Percentiles rank a stretch among this genome's conserved stretches.
phyloP scores from a whole-genome alignment of 2,329 filamentous ascomycete genomes.

The Scopulariopsis brevicaulis region DNA sequence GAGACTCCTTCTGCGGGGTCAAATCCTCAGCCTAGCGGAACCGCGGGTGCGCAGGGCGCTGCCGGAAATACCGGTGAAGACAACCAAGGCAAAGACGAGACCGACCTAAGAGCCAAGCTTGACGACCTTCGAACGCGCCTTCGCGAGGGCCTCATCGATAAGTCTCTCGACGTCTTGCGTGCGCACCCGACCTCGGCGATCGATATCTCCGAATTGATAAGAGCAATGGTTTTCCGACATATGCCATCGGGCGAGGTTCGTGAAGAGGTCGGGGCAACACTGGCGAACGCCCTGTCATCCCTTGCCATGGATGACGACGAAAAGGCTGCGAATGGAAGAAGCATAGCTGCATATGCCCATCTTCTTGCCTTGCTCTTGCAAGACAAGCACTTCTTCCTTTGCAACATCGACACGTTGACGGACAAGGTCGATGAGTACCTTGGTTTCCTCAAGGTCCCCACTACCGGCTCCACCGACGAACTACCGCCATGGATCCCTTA shows the following conservation, averaged over 20 bases:
- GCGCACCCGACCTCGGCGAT: slow-evolving; percentile 82
- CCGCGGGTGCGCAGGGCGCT: slow-evolving; percentile 13
- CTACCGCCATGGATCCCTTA: slow-evolving; percentile 89
- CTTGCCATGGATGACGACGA: slow-evolving; percentile 49
- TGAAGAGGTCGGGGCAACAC: slow-evolving; percentile 68
- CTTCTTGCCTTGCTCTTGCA: slow-evolving; percentile 81
- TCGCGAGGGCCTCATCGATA: slow-evolving; percentile 70
- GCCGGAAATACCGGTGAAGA: background rate
- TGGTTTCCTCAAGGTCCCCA: slow-evolving; percentile 62
- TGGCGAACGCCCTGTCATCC: slow-evolving; percentile 74
- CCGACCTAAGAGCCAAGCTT: slow-evolving; percentile 57
- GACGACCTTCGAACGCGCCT: slow-evolving; percentile 65
- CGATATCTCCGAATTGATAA: slow-evolving; percentile 80
- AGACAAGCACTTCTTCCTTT: slow-evolving; percentile 68
- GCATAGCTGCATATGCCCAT: slow-evolving; percentile 82
- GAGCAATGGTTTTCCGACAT: slow-evolving; percentile 54
- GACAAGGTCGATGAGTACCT: slow-evolving; percentile 68
- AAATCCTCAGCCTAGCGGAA: slow-evolving; percentile 12
- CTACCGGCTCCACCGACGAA: slow-evolving; percentile 59
- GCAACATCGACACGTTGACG: slow-evolving; percentile 62
- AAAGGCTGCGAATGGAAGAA: slow-evolving; percentile 49
- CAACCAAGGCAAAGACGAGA: slow-evolving; percentile 22
- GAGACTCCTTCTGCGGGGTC: slow-evolving; percentile 1
- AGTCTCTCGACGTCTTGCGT: slow-evolving; percentile 81
- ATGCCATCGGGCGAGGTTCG: slow-evolving; percentile 37